Base-by-base conservation (phyloP, 257 asterid genomes). In the Jacaranda mimosifolia region DNA sequence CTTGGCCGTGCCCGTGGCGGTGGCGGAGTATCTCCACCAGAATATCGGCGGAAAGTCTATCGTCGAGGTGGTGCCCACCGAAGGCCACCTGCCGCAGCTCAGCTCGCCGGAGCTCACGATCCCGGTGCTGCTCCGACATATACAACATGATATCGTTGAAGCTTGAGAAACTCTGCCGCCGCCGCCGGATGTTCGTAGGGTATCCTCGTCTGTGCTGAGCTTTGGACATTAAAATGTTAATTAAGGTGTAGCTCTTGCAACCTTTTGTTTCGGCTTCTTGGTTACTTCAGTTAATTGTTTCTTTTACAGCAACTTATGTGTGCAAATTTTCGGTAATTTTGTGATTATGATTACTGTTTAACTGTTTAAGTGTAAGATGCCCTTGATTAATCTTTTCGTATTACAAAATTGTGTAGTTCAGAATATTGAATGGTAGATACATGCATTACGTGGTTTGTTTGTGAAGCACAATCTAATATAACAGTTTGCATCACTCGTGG, bases 31-130 rank as follows among this genome's bases (percentile, higher is more conserved):
- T 72, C 87, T 92, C 82, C 96, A 91, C 86, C 89, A 77, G 83
- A 88, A 88, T 21, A 67, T 92, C 19, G 91, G 88, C 0, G 88
- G 97, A 0, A 78, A 77, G 80, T 89, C 97, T 9, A 81, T 92
- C 7, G 96, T 92, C 7, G 94, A 91, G 85, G 87, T 92, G 19
- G 66, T 88, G 15, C 40, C 87, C 3, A 89, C 95, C 1, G 96
- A 92, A 58, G 97, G 98, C 3, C 98, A 91, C 82, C 80, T 88
- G 73, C 97, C 98, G 0, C 98, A 92, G 51, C 78, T 91, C 76
- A 91, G 98, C 69, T 74, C 97, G 5, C 98, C 97, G 40, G 92
- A 85, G 0, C 9, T 84, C 55, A 80, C 90, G 3, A 18, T 85
- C 48, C 97, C 92, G 17, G 94, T 92, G 56, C 73, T 92, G n/a